Conservation (phyloP, 306 rosid genomes). For the Lithocarpus polystachyus region DNA sequence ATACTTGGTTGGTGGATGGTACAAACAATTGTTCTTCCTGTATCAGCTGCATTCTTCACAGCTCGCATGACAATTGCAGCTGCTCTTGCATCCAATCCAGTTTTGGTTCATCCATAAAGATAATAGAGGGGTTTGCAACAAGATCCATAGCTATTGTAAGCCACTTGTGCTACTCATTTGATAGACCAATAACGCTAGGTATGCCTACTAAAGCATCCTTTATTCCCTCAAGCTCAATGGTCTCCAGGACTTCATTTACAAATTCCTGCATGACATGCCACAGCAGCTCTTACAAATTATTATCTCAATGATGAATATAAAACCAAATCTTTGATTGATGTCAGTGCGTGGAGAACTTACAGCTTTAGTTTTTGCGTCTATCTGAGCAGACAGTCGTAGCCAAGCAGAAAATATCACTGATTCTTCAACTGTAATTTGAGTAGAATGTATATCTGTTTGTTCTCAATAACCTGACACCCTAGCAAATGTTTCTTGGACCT, state of each 20-base stretch:
- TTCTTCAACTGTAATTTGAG: not conserved
- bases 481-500: conserved; percentile 5
- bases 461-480: conserved; percentile 1
- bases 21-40: conserved; percentile 59
- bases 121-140: conserved; percentile 61
- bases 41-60: conserved; percentile 51
- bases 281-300: too few species aligned
- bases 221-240: conserved; percentile 50
- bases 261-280: conserved; percentile 32
- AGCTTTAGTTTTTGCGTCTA: not conserved
- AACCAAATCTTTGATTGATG: not conserved
- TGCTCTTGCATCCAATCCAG: conserved; percentile 62
- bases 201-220: conserved; percentile 53
- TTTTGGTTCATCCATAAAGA: conserved; percentile 67
- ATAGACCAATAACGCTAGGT: conserved; percentile 46
- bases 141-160: conserved; percentile 60
- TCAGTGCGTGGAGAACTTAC: not conserved
- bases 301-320: not conserved
- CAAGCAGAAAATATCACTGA: not conserved
- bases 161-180: conserved; percentile 60
- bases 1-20: conserved; percentile 69
- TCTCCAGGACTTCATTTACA: conserved; percentile 53
- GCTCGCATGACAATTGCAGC: conserved; percentile 64
- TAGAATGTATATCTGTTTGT: not conserved
- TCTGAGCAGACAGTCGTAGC: not conserved